These are phyloP conservation scores for Curvularia sp. DNA, from an alignment of 2,329 filamentous ascomycete species.

Conservation along the genomic window DNA sequence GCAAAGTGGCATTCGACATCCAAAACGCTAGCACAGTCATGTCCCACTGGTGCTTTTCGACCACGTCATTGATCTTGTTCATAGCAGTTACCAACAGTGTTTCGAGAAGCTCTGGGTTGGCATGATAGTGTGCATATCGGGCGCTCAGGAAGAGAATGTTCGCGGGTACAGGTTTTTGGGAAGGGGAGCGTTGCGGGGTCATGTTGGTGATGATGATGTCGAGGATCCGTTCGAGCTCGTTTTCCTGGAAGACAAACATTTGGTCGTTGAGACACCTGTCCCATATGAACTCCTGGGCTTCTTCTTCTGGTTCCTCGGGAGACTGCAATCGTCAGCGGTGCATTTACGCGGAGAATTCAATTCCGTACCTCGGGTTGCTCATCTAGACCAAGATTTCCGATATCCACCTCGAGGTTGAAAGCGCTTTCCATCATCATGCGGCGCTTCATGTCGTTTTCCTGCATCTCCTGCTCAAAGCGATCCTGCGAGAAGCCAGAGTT, in stretches of 20 bases:
- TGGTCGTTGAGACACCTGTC: constrained; percentile 92
- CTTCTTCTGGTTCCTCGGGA: constrained; percentile 81
- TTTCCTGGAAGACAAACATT: constrained; percentile 99
- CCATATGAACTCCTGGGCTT: constrained; percentile 96
- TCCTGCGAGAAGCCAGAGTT: constrained; percentile 90
- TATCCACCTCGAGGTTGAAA: constrained; percentile 92
- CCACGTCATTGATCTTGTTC: constrained; percentile 95
- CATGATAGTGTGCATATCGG: constrained; percentile 95
- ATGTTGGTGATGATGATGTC: constrained; percentile 98
- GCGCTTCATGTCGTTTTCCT: constrained; percentile 92
- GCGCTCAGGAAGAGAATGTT: constrained; percentile 97
- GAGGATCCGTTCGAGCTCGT: constrained; percentile 87
- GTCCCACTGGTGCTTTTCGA: constrained; percentile 97
- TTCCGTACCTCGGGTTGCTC: constrained; percentile 83
- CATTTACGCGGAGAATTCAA: constrained; percentile 22
- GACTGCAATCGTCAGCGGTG: constrained; percentile 35
- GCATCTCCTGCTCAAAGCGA: constrained; percentile 95
- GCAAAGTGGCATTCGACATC: constrained; percentile 94
- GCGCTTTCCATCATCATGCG: constrained; percentile 99
- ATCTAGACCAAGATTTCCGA: constrained; percentile 94
- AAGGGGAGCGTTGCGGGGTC: constrained; percentile 92
- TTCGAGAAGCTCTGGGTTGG: constrained; percentile 81
- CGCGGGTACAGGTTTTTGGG: constrained; percentile 96
- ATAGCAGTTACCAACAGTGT: constrained; percentile 84
- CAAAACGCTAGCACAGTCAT: constrained; percentile 99